Percentiles rank a stretch among this genome's conserved stretches.
phyloP scores from a whole-genome alignment of 1,284 basidiomycete species.

The Ceratobasidium sp. region DNA sequence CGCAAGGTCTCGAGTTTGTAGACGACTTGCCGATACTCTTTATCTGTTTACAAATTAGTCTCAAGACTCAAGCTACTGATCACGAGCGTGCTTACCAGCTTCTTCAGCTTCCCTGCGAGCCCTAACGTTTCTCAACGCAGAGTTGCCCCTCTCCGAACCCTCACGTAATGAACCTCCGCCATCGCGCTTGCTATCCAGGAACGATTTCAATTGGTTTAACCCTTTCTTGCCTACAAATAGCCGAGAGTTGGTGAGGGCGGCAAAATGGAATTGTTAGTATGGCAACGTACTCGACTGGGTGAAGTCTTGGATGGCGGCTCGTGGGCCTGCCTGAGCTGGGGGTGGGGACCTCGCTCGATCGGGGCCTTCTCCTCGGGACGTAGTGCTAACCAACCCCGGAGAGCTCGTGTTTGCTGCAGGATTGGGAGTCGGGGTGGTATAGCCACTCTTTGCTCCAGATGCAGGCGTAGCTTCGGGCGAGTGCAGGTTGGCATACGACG shows the following conservation, averaged over 20 bases:
- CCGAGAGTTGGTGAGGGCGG: conserved; percentile 65
- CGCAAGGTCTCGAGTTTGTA: conserved; percentile 94
- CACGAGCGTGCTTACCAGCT: conserved; percentile 63
- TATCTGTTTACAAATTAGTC: conserved; percentile 60
- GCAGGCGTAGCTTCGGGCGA: conserved; percentile 53
- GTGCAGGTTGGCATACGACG: conserved; percentile 26
- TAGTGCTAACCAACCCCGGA: conserved; percentile 47
- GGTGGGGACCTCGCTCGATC: conserved; percentile 61
- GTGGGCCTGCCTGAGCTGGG: conserved; percentile 56
- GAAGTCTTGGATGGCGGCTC: conserved; percentile 73
- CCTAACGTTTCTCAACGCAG: conserved; percentile 72
- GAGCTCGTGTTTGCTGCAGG: conserved; percentile 21
- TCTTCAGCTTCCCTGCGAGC: conserved; percentile 90
- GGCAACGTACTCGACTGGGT: conserved; percentile 61
- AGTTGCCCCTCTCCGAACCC: conserved; percentile 63
- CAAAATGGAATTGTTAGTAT: conserved; percentile 66
- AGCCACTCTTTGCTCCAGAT: conserved; percentile 8
- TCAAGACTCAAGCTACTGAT: no score
- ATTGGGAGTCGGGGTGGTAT: conserved; percentile 4
- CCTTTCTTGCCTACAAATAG: conserved; percentile 80
- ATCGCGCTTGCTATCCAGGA: conserved; percentile 65
- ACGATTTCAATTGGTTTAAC: conserved; percentile 74
- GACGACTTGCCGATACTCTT: conserved; percentile 88
- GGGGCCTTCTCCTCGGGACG: conserved; percentile 55
- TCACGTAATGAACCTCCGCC: conserved; percentile 56